Percentiles rank a stretch among this genome's conserved stretches.
These are phyloP conservation scores for Umbelopsis sp. DNA, from an alignment of 371 early-diverging fungal genomes.

Conservation along the genomic window DNA sequence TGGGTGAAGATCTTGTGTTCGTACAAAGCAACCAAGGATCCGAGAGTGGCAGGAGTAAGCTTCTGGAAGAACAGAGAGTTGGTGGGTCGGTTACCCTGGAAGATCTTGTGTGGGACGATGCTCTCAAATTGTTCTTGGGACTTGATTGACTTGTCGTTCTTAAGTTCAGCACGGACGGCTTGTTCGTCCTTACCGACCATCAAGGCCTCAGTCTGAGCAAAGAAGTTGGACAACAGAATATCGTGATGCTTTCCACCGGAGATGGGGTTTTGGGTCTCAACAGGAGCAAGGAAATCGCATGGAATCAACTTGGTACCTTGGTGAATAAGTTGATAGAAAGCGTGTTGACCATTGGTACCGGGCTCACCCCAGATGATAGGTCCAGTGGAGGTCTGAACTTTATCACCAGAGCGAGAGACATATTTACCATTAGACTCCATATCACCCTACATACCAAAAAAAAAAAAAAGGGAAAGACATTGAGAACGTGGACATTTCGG, in stretches of 20 bases:
- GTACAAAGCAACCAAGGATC: conserved; percentile 95
- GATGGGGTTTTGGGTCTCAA: conserved; percentile 89
- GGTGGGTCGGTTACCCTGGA: conserved; percentile 97
- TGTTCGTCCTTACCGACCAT: conserved; percentile 90
- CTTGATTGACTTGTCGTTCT: conserved; percentile 52
- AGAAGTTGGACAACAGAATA: conserved; percentile 97
- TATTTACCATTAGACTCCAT: conserved; percentile 99
- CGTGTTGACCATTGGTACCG: conserved; percentile 99
- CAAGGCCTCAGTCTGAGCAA: conserved; percentile 98
- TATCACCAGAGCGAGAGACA: conserved; percentile 78
- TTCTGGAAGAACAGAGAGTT: conserved; percentile 94
- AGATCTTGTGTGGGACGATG: conserved; percentile 90
- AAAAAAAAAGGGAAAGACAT: neutral
- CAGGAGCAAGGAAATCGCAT: conserved; percentile 95
- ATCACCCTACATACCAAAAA: conserved; percentile 71
- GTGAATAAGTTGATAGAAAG: conserved; percentile 99
- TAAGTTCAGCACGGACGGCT: conserved; percentile 78
- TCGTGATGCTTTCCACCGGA: conserved; percentile 82
- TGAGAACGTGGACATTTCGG: neutral
- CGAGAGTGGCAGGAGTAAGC: conserved; percentile 93
- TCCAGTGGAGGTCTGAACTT: conserved; percentile 86
- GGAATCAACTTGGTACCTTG: conserved; percentile 98
- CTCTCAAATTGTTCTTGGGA: conserved; percentile 57
- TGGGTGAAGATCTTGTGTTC: conserved; percentile 99
- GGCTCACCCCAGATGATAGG: conserved; percentile 99